Percentiles rank a stretch among this genome's conserved stretches.
Conservation (phyloP, 129 eudicot species). For the Lonicera japonica region DNA sequence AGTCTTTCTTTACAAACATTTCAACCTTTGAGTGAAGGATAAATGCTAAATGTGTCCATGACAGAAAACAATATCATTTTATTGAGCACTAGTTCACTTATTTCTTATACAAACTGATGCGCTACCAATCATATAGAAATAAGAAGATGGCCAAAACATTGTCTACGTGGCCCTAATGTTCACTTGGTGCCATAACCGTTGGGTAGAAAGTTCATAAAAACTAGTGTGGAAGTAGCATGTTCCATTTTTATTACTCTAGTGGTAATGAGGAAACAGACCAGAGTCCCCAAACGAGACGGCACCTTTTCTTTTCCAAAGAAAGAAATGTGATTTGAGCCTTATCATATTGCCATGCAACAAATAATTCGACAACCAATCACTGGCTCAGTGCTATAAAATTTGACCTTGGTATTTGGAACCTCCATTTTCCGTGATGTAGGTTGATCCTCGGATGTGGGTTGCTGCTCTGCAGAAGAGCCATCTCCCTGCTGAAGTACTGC, state of each 20-base stretch:
- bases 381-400: neutral
- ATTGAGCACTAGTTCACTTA: too few relatives aligned
- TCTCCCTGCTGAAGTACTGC: conserved; percentile 34
- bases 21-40: too few relatives aligned
- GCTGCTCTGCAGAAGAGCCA: conserved; percentile 26
- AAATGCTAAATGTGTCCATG: too few relatives aligned
- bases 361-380: neutral
- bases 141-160: neutral
- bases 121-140: neutral
- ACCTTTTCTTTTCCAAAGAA: neutral
- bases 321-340: neutral
- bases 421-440: conserved; percentile 64
- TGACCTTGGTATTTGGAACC: conserved; percentile 82
- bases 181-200: neutral
- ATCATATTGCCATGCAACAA: neutral
- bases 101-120: too few relatives aligned
- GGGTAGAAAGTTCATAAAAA: too few relatives aligned
- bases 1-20: too few relatives aligned
- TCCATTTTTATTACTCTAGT: neutral
- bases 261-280: neutral
- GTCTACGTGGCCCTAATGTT: neutral
- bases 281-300: neutral
- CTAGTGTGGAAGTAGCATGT: too few relatives aligned
- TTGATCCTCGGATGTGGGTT: conserved; percentile 25
- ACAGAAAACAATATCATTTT: too few relatives aligned